Percentiles rank a stretch among this genome's conserved stretches.
These are phyloP conservation scores for Pythium myriotylum DNA, from an alignment of 352 stramenopile genomes.

Conservation along the genomic window DNA sequence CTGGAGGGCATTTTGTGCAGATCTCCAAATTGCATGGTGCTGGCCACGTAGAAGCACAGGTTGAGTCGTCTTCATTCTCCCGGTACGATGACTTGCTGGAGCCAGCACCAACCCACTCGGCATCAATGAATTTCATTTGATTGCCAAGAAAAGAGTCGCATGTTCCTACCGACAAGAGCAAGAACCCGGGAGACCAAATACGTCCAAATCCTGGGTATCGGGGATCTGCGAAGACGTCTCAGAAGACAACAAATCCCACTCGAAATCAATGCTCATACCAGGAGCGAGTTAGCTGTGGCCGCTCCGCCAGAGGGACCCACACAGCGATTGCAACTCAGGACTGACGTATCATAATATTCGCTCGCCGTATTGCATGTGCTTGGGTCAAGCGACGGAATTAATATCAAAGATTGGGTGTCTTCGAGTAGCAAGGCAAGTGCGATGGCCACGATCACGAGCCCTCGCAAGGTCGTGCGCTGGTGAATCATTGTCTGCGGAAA, in stretches of 20 bases:
- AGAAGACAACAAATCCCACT: background rate
- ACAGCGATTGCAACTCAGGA: slow-evolving; percentile 63
- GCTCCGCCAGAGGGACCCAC: slow-evolving; percentile 35
- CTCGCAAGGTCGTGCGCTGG: background rate
- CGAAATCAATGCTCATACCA: slow-evolving; percentile 33
- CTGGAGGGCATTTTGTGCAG: slow-evolving; percentile 42
- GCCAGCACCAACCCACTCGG: background rate
- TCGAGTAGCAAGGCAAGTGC: background rate
- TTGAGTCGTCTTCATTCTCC: slow-evolving; percentile 29
- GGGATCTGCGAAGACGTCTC: slow-evolving; percentile 31
- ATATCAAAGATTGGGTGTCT: slow-evolving; percentile 1
- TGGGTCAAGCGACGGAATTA: slow-evolving; percentile 15
- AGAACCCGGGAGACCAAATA: slow-evolving; percentile 28
- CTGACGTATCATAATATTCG: slow-evolving; percentile 61
- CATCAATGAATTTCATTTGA: too few species aligned
- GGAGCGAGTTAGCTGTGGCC: slow-evolving; percentile 32
- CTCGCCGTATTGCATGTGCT: slow-evolving; percentile 32
- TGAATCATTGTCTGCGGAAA: background rate
- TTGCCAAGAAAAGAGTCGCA: background rate
- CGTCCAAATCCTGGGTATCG: slow-evolving; percentile 26
- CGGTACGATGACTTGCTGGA: slow-evolving; percentile 13
- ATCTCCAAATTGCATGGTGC: slow-evolving; percentile 51
- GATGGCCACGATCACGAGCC: background rate
- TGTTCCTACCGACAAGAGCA: slow-evolving; percentile 59
- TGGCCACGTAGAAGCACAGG: slow-evolving; percentile 65